A percentile compares a stretch with the other conserved stretches of the same genome.
phyloP scores from a whole-genome alignment of 1,139 yeast genomes.

The Meyerozyma athensensis region DNA sequence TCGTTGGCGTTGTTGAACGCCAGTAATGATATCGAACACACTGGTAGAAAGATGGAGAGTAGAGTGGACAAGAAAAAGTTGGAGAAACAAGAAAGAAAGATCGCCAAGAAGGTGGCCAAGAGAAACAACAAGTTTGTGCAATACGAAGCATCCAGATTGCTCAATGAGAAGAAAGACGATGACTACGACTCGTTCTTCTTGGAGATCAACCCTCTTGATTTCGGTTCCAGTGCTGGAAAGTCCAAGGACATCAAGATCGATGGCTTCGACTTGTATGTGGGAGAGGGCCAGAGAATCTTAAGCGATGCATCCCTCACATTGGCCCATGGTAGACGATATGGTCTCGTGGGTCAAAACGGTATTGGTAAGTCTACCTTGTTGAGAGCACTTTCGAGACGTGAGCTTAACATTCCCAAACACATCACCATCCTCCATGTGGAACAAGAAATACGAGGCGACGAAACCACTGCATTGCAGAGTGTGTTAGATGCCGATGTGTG shows the following conservation, averaged over 20 bases:
- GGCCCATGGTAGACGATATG: conserved; percentile 91
- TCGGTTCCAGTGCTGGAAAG: conserved; percentile 87
- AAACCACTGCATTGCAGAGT: conserved; percentile 81
- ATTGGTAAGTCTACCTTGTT: conserved; percentile 95
- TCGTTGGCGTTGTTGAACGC: conserved; percentile 72
- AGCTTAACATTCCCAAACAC: conserved; percentile 87
- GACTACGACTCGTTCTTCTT: conserved; percentile 93
- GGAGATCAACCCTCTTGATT: conserved; percentile 90
- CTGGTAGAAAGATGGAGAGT: conserved; percentile 88
- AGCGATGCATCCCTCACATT: conserved; percentile 84
- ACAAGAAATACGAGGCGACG: conserved; percentile 95
- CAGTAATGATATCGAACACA: conserved; percentile 78
- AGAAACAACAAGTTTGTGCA: conserved; percentile 82
- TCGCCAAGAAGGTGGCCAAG: conserved; percentile 94
- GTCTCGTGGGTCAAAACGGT: conserved; percentile 98
- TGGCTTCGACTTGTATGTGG: conserved; percentile 88
- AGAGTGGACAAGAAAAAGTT: conserved; percentile 94
- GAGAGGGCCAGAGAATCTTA: conserved; percentile 89
- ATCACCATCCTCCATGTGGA: conserved; percentile 94
- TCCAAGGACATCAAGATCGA: conserved; percentile 93
- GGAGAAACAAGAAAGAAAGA: conserved; percentile 95
- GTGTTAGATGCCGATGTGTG: conserved; percentile 98
- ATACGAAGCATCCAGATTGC: conserved; percentile 88
- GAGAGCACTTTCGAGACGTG: conserved; percentile 90
- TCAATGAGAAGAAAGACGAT: conserved; percentile 56